phyloP scores from a whole-genome alignment of 371 early-diverging fungal species.

The Funneliformis caledonium region DNA sequence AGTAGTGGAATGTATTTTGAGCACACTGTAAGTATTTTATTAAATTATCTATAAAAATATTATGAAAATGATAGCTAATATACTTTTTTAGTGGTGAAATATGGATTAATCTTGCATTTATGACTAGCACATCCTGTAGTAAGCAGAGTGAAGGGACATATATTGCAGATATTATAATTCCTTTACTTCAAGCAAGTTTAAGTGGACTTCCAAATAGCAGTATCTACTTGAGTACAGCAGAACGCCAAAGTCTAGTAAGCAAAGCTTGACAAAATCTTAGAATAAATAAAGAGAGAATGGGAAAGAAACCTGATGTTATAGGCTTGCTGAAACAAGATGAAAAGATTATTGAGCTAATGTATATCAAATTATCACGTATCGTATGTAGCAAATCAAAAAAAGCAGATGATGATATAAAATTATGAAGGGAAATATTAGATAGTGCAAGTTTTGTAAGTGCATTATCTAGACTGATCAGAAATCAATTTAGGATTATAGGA shows the following conservation, averaged over 20 bases:
- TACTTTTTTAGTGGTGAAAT: slow-evolving; percentile 32
- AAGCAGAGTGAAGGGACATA: slow-evolving; percentile 34
- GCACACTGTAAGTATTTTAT: slow-evolving; percentile 35
- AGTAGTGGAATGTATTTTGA: slow-evolving; percentile 28
- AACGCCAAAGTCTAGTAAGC: slow-evolving; percentile 35
- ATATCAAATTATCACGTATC: slow-evolving; percentile 22
- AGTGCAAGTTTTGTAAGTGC: too few relatives aligned
- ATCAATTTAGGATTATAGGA: slow-evolving; percentile 24
- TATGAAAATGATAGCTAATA: slow-evolving; percentile 7
- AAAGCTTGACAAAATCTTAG: slow-evolving; percentile 15
- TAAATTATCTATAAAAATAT: background rate
- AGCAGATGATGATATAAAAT: slow-evolving; percentile 28
- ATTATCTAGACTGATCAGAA: slow-evolving; percentile 21
- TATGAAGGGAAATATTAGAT: slow-evolving; percentile 25
- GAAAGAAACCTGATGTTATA: slow-evolving; percentile 33
- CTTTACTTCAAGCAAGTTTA: too few relatives aligned
- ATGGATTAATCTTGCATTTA: too few relatives aligned
- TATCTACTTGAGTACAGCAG: slow-evolving; percentile 32
- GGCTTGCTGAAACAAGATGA: slow-evolving; percentile 28
- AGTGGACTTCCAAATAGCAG: slow-evolving; percentile 12
- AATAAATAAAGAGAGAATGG: slow-evolving; percentile 22
- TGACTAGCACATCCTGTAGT: slow-evolving; percentile 31
- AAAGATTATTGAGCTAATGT: slow-evolving; percentile 23
- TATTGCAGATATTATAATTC: slow-evolving; percentile 27
- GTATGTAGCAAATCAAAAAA: slow-evolving; percentile 25